Evolutionary conservation across 192 early-diverging fungal species (phyloP).

Genomic region (Rhizoclosmatium globosum): DNA sequence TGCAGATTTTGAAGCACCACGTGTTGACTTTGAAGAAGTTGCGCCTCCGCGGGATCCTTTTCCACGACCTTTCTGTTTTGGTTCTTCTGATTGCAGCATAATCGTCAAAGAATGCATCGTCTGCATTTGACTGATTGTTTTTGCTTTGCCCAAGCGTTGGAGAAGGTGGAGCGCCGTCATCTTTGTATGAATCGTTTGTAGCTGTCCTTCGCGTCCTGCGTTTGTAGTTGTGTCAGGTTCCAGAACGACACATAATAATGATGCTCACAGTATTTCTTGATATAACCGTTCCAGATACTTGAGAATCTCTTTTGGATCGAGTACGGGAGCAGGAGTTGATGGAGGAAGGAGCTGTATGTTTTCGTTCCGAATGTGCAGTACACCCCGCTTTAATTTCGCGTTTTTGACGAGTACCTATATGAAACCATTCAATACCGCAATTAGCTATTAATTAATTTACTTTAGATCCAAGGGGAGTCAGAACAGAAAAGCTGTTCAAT

Average conservation of each 20-base stretch:
- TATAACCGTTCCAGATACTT: constrained; percentile 1
- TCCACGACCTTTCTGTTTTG: neutral
- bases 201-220: neutral
- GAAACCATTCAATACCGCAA: neutral
- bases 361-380: neutral
- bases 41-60: neutral
- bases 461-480: constrained; percentile 10
- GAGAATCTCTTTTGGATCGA: constrained; percentile 2
- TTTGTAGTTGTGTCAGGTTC: neutral
- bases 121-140: neutral
- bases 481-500: neutral
- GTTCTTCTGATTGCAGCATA: neutral
- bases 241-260: neutral
- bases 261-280: constrained; percentile 6
- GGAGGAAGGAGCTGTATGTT: neutral
- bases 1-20: neutral
- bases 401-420: constrained; percentile 15
- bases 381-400: constrained; percentile 21
- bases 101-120: neutral
- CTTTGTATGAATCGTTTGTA: neutral
- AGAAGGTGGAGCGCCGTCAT: neutral
- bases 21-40: neutral
- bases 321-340: neutral
- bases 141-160: neutral
- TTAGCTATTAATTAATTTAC: neutral